Percentiles rank a stretch among this genome's conserved stretches.
These are phyloP conservation scores for Erythrophleum ivorense DNA, from an alignment of 331 rosid species.

Conservation along the genomic window DNA sequence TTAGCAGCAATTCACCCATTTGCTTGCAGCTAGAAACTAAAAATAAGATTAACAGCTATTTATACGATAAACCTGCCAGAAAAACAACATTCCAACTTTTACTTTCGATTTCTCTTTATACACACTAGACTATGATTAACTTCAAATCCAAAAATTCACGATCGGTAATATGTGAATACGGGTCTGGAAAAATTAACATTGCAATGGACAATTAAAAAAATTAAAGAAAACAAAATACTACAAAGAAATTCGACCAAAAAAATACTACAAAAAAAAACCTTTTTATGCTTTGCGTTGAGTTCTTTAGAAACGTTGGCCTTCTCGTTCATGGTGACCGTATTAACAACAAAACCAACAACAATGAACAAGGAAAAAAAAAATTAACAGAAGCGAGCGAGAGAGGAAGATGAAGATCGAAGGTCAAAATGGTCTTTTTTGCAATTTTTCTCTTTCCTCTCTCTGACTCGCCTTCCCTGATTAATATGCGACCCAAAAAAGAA, in stretches of 20 bases:
- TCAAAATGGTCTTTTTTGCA: constrained; percentile 55
- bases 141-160: constrained; percentile 27
- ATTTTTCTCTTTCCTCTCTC: constrained; percentile 50
- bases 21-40: constrained; percentile 5
- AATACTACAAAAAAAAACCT: constrained; percentile 52
- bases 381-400: constrained; percentile 39
- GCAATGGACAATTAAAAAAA: neutral
- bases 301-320: constrained; percentile 92
- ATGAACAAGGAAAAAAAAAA: neutral
- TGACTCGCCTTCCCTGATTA: constrained; percentile 38
- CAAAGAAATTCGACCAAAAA: too few species aligned
- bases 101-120: constrained; percentile 12
- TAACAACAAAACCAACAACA: constrained; percentile 11
- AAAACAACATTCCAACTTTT: constrained; percentile 2
- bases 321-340: constrained; percentile 77
- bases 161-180: constrained; percentile 6
- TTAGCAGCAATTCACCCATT: neutral
- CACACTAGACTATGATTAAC: constrained; percentile 18
- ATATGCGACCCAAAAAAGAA: constrained; percentile 35
- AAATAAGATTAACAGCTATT: constrained; percentile 7
- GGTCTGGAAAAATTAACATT: constrained; percentile 6
- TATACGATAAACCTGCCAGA: neutral
- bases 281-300: constrained; percentile 85
- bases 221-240: constrained; percentile 1
- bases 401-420: constrained; percentile 52